Conservation (phyloP, 2,329 filamentous ascomycete genomes). For the Stromatinia cepivora region DNA sequence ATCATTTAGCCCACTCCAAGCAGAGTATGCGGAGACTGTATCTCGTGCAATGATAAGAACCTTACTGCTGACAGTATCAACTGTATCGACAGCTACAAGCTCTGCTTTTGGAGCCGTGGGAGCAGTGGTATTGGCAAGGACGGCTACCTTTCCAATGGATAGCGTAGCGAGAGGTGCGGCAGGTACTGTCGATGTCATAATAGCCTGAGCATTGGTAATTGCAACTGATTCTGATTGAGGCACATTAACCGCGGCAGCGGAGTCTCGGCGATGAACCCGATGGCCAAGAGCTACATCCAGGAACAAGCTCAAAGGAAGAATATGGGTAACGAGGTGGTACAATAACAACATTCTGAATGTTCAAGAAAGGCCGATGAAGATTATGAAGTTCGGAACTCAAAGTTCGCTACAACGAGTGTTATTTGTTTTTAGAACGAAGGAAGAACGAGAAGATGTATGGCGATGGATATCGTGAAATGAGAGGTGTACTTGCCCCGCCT, state of each 20-base stretch:
- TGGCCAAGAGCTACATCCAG: conserved; percentile 21
- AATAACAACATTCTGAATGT: conserved; percentile 12
- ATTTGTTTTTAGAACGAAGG: background rate
- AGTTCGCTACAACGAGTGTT: conserved; percentile 8
- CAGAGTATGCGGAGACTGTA: conserved; percentile 49
- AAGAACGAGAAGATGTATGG: background rate
- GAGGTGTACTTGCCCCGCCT: background rate
- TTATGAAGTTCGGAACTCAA: background rate
- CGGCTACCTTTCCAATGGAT: background rate
- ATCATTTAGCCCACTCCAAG: conserved; percentile 55
- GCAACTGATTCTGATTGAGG: conserved; percentile 20
- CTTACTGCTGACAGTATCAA: conserved; percentile 44
- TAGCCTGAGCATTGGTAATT: conserved; percentile 17
- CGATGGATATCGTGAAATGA: background rate
- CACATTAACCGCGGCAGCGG: background rate
- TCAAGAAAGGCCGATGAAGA: background rate
- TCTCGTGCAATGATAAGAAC: conserved; percentile 58
- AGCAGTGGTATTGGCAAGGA: conserved; percentile 23
- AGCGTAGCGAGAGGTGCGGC: conserved; percentile 17
- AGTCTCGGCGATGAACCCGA: conserved; percentile 16
- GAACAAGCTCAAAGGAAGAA: conserved; percentile 19
- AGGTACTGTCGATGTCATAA: conserved; percentile 16
- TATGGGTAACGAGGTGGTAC: conserved; percentile 16
- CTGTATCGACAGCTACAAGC: background rate
- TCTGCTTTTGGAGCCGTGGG: conserved; percentile 1